Evolutionary conservation across 768 basidiomycete species (phyloP).

Genomic region (Neoboletus magnificus): DNA sequence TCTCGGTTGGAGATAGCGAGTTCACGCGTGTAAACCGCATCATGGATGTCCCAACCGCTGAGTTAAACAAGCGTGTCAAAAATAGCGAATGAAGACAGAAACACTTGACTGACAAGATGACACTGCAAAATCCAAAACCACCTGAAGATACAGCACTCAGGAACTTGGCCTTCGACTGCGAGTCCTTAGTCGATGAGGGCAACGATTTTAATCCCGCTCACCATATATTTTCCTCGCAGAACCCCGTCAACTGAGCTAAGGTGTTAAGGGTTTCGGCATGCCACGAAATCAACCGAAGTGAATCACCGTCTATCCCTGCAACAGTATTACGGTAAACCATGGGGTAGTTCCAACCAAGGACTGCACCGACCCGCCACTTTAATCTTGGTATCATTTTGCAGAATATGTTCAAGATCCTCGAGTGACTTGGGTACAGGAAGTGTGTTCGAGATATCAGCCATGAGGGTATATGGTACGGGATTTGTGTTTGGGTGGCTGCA

Average conservation of each 20-base stretch:
- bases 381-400: constrained; percentile 73
- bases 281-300: background rate
- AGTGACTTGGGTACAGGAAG: constrained; percentile 46
- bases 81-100: background rate
- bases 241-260: constrained; percentile 77
- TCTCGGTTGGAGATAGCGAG: constrained; percentile 85
- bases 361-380: constrained; percentile 80
- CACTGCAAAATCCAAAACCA: constrained; percentile 92
- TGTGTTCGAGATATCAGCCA: constrained; percentile 18
- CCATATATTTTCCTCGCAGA: constrained; percentile 93
- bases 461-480: background rate
- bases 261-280: constrained; percentile 6
- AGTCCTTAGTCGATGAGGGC: constrained; percentile 6
- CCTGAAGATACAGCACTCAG: constrained; percentile 71
- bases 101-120: constrained; percentile 69
- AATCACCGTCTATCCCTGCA: constrained; percentile 66
- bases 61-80: constrained; percentile 1
- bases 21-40: constrained; percentile 78
- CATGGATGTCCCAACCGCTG: constrained; percentile 93
- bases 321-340: constrained; percentile 1
- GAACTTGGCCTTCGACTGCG: constrained; percentile 88
- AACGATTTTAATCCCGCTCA: constrained; percentile 26
- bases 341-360: background rate
- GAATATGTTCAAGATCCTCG: constrained; percentile 51
- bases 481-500: background rate